Evolutionary conservation across 305 asterid genomes (phyloP), one percentile per base, ranked within the genome.

Genomic region (Fraxinus nigra): DNA sequence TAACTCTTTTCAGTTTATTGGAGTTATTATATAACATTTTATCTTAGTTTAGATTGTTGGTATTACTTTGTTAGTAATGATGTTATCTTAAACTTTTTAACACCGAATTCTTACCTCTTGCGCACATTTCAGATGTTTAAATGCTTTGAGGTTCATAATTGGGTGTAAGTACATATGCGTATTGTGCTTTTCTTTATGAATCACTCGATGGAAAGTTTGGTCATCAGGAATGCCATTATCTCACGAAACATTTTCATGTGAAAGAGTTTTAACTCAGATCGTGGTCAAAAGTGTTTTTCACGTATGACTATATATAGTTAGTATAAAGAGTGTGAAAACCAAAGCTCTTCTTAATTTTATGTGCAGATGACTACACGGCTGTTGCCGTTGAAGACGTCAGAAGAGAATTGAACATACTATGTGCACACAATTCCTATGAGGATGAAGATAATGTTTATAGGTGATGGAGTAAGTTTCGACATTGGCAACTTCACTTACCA

Each of bases 331-430:
- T 3, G 20, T 72, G 26, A 79, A 38, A 28, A 80, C n/a, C 6
- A 13, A 48, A 72, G 54, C 43, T 54, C 13, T 70, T 46, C 1
- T 85, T 24, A 32, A 37, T 84, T 80, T 51, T 65, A 65, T 20
- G 67, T 77, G 85, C 90, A 95, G 98, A 95, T 95, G 97, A 82
- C 91, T 61, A 92, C 91, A 24, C 26, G 74, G 95, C 94, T 4
- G 92, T 93, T 80, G 97, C 98, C 77, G 92, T 95, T 80, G 97
- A 95, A 85, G 98, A 95, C 78, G 97, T 90, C 72, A 91, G 95
- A 85, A 85, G 97, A 82, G 98, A 95, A 92, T 97, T 95, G 38
- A 93, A 90, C 88, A 91, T 95, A 82, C 86, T 93, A 67, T 92
- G 91, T 82, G 97, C 95, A 0, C 83, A 91, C 70, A 96, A 95